These are phyloP conservation scores for Kalanchoe fedtschenkoi DNA, from an alignment of 164 flowering plant genomes.

Conservation along the genomic window DNA sequence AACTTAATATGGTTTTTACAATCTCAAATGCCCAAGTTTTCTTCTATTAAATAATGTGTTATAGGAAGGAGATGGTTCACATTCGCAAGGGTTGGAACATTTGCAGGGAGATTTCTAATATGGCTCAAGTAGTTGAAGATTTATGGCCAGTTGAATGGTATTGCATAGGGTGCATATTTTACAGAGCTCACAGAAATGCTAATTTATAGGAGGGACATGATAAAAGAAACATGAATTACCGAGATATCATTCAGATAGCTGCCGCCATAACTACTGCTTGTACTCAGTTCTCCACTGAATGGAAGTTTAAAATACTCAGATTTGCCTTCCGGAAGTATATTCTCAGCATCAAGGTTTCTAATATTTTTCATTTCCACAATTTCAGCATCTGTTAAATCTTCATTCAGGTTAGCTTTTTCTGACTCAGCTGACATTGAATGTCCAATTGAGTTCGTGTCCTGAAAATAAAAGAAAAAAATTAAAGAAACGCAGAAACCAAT, in stretches of 20 bases:
- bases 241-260: constrained; percentile 84
- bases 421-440: constrained; percentile 83
- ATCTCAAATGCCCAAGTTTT: not conserved
- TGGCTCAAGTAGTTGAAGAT: not conserved
- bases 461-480: constrained; percentile 12
- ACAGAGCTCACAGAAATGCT: not conserved
- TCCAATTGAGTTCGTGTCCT: constrained; percentile 74
- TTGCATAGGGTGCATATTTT: not conserved
- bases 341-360: constrained; percentile 85
- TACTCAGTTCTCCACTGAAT: constrained; percentile 75
- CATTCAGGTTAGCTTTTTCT: constrained; percentile 59
- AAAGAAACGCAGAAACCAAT: not conserved
- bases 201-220: not conserved
- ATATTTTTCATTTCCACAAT: constrained; percentile 47
- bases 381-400: constrained; percentile 72
- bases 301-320: constrained; percentile 67
- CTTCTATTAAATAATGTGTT: too few species aligned
- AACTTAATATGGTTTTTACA: not conserved
- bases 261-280: constrained; percentile 74
- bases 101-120: not conserved
- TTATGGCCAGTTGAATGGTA: not conserved
- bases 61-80: not conserved
- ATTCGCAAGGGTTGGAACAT: not conserved
- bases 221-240: constrained; percentile 28
- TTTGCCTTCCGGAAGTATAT: constrained; percentile 56